phyloP scores from a whole-genome alignment of 805 yeast species.

The Zygosaccharomyces pseudorouxii region DNA sequence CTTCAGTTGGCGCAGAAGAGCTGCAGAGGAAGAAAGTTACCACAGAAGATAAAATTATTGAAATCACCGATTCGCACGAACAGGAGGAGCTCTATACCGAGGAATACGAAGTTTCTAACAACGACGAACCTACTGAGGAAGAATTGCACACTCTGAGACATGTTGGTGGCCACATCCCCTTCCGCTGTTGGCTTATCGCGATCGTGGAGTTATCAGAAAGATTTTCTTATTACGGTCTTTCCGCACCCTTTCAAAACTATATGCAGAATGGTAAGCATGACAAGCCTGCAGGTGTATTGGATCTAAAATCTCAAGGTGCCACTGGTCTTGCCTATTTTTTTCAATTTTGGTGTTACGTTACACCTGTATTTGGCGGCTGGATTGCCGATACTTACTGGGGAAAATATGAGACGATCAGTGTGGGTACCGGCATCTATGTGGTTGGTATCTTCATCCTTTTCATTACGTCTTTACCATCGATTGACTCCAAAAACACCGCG shows the following conservation, averaged over 20 bases:
- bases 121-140: slow-evolving; percentile 29
- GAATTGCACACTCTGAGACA: slow-evolving; percentile 29
- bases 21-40: slow-evolving; percentile 27
- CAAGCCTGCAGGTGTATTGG: slow-evolving; percentile 50
- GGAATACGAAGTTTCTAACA: slow-evolving; percentile 1
- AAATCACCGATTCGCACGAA: background rate
- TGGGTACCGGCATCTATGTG: slow-evolving; percentile 55
- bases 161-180: slow-evolving; percentile 44
- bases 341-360: slow-evolving; percentile 78
- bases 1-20: slow-evolving; percentile 3
- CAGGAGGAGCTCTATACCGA: background rate
- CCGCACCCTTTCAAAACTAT: slow-evolving; percentile 73
- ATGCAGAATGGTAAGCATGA: slow-evolving; percentile 53
- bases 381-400: slow-evolving; percentile 73
- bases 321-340: slow-evolving; percentile 69
- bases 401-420: slow-evolving; percentile 61
- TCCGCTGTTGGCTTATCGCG: slow-evolving; percentile 48
- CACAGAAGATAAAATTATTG: slow-evolving; percentile 6
- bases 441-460: slow-evolving; percentile 60
- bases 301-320: slow-evolving; percentile 57
- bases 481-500: slow-evolving; percentile 48
- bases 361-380: slow-evolving; percentile 75
- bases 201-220: slow-evolving; percentile 77
- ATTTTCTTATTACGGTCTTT: slow-evolving; percentile 73
- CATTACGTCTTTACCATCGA: slow-evolving; percentile 60